Percentiles rank a stretch among this genome's conserved stretches.
Evolutionary conservation across 140 eudicot species (phyloP).

Genomic region (Bidens hawaiensis): DNA sequence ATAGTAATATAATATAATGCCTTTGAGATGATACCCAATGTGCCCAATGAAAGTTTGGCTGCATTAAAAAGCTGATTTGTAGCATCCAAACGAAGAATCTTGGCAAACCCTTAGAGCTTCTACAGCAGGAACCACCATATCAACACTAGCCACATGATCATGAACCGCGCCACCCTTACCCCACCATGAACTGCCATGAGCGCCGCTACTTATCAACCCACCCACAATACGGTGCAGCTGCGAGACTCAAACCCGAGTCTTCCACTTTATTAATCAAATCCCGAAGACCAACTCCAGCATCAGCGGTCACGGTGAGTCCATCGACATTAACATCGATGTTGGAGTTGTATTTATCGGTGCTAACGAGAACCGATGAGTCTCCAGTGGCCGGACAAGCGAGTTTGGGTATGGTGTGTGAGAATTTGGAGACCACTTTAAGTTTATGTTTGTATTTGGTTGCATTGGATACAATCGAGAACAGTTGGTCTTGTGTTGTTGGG

Average conservation of each 20-base stretch:
- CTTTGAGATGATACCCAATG: constrained; percentile 79
- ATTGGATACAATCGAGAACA: constrained; percentile 45
- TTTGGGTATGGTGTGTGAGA: constrained; percentile 86
- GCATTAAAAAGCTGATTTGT: constrained; percentile 43
- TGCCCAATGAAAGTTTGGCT: constrained; percentile 69
- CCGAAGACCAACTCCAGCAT: constrained; percentile 67
- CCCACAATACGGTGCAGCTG: constrained; percentile 73
- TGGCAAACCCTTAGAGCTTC: constrained; percentile 51
- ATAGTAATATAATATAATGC: too few species aligned
- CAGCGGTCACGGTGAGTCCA: constrained; percentile 52
- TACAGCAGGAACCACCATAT: constrained; percentile 47
- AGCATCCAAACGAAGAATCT: constrained; percentile 37
- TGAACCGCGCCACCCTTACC: constrained; percentile 76
- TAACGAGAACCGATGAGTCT: constrained; percentile 42
- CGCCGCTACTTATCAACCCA: constrained; percentile 62
- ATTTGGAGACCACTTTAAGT: constrained; percentile 68
- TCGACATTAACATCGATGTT: constrained; percentile 34
- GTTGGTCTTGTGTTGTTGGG: constrained; percentile 72
- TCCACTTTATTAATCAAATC: constrained; percentile 49
- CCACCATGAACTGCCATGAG: constrained; percentile 95
- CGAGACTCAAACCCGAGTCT: constrained; percentile 60
- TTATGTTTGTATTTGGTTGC: constrained; percentile 48
- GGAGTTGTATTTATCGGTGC: constrained; percentile 54
- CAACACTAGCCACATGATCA: constrained; percentile 63
- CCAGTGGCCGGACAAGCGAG: constrained; percentile 53